Base-by-base conservation (phyloP, 257 asterid species). In the Plantago major region DNA sequence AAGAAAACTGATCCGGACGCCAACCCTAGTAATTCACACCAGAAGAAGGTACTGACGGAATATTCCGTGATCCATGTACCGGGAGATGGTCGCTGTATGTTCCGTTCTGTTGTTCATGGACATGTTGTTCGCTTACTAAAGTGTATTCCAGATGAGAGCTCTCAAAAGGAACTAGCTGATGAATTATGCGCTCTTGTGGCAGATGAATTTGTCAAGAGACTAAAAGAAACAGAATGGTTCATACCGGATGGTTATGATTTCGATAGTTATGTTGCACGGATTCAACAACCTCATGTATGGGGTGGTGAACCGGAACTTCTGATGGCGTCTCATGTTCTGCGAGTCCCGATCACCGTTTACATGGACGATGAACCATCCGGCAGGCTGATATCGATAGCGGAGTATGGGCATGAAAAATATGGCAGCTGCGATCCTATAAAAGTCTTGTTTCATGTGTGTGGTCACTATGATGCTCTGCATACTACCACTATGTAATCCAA, bases 251-350 rank as follows among this genome's bases (percentile, higher is more conserved):
- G 6, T 33, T 7, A 33, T 51, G 88, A 86, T 77, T 86, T 86
- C 62, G 88, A 86, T 64, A 73, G 79, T 42, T 86, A 86, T 12
- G 91, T 86, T 33, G 72, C 44, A 45, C 76, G 74, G 53, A 86
- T 83, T 85, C 68, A 86, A 64, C 77, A 68, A 63, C 91, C 91
- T n/a, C 91, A 81, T 11, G 73, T 68, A 14, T 86, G 95, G 95
- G 95, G 91, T 58, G 95, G 95, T 62, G 91, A 86, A 66, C 95
- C 91, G 7, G 95, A 86, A 76, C 77, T 86, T 14, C 75, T 86
- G 49, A 83, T 86, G 95, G 77, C 88, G 14, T 81, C 91, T 9
- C 81, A 83, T 54, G 95, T 86, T 62, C 82, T 85, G 67, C 81
- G 90, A 85, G 71, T 72, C 58, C 83, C 95, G 12, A 77, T 86